These are phyloP conservation scores for Taiwanofungus camphoratus DNA, from an alignment of 1,284 basidiomycete genomes.

Conservation along the genomic window DNA sequence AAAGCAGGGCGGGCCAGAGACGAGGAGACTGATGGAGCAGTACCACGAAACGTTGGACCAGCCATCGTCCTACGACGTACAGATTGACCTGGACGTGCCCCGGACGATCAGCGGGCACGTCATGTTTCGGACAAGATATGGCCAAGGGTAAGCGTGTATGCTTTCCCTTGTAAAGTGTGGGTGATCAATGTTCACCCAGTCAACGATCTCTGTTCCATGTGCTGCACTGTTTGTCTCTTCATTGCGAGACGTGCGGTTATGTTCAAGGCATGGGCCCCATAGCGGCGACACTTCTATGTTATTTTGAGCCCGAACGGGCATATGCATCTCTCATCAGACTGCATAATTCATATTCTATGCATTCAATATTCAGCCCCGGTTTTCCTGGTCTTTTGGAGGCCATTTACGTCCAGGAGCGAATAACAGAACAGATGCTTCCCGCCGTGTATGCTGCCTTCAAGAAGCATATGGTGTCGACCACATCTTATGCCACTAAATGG, in stretches of 20 bases:
- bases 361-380: conserved; percentile 87
- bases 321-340: conserved; percentile 82
- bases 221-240: conserved; percentile 85
- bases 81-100: conserved; percentile 98
- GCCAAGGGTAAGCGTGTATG: conserved; percentile 67
- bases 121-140: conserved; percentile 94
- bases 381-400: conserved; percentile 94
- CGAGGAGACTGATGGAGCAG: conserved; percentile 40
- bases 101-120: conserved; percentile 94
- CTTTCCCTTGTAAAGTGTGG: conserved; percentile 5
- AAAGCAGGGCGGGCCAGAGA: conserved; percentile 37
- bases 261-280: conserved; percentile 99
- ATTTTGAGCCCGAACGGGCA: conserved; percentile 84
- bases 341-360: conserved; percentile 87
- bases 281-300: conserved; percentile 90
- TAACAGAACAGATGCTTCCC: conserved; percentile 84
- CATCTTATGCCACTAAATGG: conserved; percentile 97
- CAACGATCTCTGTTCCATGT: conserved; percentile 95
- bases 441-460: conserved; percentile 82
- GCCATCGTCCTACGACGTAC: conserved; percentile 87
- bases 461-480: conserved; percentile 85
- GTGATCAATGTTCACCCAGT: conserved; percentile 34
- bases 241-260: conserved; percentile 88
- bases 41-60: conserved; percentile 68
- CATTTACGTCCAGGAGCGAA: conserved; percentile 89